Base-by-base conservation (phyloP, 2,329 filamentous ascomycete genomes). In the Knufia petricola region DNA sequence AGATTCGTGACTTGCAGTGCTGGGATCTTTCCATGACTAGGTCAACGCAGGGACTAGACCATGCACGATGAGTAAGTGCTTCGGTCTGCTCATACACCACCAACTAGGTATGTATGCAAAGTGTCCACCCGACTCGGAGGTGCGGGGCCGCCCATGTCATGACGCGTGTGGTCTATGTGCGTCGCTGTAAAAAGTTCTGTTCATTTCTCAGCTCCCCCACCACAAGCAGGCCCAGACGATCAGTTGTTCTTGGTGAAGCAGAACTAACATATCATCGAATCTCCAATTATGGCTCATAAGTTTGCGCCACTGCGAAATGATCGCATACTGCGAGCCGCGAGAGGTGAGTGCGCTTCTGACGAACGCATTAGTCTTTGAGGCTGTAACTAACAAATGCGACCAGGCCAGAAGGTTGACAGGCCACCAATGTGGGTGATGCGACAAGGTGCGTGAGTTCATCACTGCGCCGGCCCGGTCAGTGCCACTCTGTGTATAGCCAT, bases 361-460 rank as follows among this genome's bases (percentile, higher is more conserved):
- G 21, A 26, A 26, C 6, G 8, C 26, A 12, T 28, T 12, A 28
- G 12, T 12, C 26, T 28, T 6, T 6, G 6, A 12, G 12, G 26
- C 26, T n/a, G 15, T 30, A 2, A 26, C 49, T 53, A 19, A 49
- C 20, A 13, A 9, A 3, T 12, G n/a, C 8, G 9, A 19, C 32
- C 37, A 59, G 89, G 90, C 66, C 78, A 95, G 70, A 82, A 82
- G 65, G 86, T 96, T 57, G 88, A 95, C 69, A 82, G 92, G 56
- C 85, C 92, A 53, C 92, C 92, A 50, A 87, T 94, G 74, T 98
- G 92, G 92, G 88, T 98, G 65, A 98, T 98, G 92, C 85, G 92
- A 69, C 92, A 98, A 81, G 88, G 88, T 90, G 74, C 66, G 67
- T 28, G 26, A 28, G 26, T 12, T 51, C 42, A 36, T 20, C 44